Percentiles rank a stretch among this genome's conserved stretches.
Conservation (phyloP, 371 early-diverging fungal genomes). For the Massospora cicadina region DNA sequence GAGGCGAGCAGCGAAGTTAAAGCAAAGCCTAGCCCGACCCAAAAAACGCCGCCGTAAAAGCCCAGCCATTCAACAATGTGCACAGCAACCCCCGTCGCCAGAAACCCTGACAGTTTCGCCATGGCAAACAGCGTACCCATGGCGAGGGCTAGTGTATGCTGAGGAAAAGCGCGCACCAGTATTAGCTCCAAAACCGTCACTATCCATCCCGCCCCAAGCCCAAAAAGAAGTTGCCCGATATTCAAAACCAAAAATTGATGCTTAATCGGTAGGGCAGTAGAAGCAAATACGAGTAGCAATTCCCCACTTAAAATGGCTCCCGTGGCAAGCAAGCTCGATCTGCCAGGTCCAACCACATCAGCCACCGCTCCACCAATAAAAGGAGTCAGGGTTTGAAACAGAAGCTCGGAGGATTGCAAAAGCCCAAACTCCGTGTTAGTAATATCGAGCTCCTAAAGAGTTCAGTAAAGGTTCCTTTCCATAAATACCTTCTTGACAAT, state of each 20-base stretch:
- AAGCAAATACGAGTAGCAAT: neutral
- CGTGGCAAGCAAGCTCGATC: neutral
- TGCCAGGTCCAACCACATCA: neutral
- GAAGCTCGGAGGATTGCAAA: slow-evolving; percentile 3
- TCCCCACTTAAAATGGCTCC: neutral
- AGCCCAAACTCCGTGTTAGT: slow-evolving; percentile 9
- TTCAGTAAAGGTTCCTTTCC: neutral
- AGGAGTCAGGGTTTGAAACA: slow-evolving; percentile 10
- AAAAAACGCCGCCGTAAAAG: slow-evolving; percentile 8
- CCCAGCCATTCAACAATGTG: neutral
- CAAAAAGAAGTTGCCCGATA: slow-evolving; percentile 8
- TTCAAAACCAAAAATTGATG: neutral
- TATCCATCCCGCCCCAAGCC: slow-evolving; percentile 9
- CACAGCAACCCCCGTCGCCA: neutral
- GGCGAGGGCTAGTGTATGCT: neutral
- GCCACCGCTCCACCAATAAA: slow-evolving; percentile 3
- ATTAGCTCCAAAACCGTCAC: slow-evolving; percentile 6
- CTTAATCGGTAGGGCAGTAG: slow-evolving; percentile 1
- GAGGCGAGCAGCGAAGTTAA: neutral
- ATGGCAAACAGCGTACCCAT: slow-evolving; percentile 8
- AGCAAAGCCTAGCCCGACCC: neutral
- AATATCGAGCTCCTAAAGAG: neutral
- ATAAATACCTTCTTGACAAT: slow-evolving; percentile 3
- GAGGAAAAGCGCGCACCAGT: neutral
- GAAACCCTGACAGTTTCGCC: slow-evolving; percentile 4